Conservation (phyloP, 768 basidiomycete genomes). For the Phlebiopsis flavidoalba region DNA sequence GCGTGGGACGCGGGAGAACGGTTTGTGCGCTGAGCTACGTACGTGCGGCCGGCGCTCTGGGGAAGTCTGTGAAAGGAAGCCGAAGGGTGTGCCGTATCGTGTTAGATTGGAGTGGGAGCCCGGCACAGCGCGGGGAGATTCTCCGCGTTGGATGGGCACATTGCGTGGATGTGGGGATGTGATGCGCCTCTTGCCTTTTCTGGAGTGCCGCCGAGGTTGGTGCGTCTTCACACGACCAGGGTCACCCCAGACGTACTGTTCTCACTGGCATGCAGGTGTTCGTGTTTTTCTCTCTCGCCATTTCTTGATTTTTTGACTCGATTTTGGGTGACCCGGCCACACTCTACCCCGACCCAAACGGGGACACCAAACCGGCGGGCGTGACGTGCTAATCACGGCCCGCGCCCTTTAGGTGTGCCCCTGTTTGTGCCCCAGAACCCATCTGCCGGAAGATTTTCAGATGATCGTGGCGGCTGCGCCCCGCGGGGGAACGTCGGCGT, state of each 20-base stretch:
- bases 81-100: neutral
- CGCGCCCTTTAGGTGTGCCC: neutral
- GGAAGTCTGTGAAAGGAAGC: no score
- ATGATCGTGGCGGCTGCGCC: neutral
- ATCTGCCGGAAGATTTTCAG: neutral
- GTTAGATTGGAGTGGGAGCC: neutral
- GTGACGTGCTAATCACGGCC: neutral
- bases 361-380: no score
- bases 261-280: no score
- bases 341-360: neutral
- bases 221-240: neutral
- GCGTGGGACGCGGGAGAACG: neutral
- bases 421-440: neutral
- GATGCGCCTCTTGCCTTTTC: neutral
- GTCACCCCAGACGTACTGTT: no score
- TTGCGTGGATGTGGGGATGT: neutral
- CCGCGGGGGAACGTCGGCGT: constrained; percentile 4
- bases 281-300: no score
- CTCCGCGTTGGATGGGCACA: no score
- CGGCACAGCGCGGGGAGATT: neutral
- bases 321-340: neutral
- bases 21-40: constrained; percentile 2
- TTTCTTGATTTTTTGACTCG: neutral
- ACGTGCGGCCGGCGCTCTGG: neutral
- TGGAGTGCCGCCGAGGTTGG: neutral